These are phyloP conservation scores for Candida sanyiensis DNA, from an alignment of 805 yeast species.

Conservation along the genomic window DNA sequence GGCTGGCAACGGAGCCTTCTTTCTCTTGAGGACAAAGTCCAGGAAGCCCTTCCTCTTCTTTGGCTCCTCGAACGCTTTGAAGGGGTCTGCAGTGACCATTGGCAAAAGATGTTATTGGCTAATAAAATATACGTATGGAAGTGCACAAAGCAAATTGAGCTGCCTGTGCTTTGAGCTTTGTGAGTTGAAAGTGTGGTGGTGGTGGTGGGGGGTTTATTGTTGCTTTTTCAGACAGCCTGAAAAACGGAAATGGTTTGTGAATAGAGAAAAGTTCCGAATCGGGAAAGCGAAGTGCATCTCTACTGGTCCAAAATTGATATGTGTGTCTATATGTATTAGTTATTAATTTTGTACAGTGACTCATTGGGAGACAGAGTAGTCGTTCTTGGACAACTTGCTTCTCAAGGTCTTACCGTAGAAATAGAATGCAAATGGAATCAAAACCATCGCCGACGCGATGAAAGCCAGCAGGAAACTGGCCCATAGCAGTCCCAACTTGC, in stretches of 20 bases:
- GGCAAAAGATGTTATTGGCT: not conserved
- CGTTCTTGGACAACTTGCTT: conserved; percentile 59
- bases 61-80: not conserved
- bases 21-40: conserved; percentile 8
- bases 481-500: conserved; percentile 69
- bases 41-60: conserved; percentile 9
- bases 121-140: not conserved
- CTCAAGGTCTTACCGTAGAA: conserved; percentile 60
- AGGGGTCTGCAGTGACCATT: not conserved
- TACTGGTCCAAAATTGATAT: not conserved
- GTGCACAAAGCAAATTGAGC: too few species aligned
- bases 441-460: conserved; percentile 69
- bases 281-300: not conserved
- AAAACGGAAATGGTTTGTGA: too few species aligned
- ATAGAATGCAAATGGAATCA: conserved; percentile 67
- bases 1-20: conserved; percentile 7
- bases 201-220: too few species aligned
- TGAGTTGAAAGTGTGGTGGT: too few species aligned
- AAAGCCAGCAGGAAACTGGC: conserved; percentile 76
- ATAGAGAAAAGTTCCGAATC: not conserved
- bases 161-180: too few species aligned
- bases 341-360: not conserved
- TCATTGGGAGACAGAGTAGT: conserved; percentile 36
- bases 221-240: too few species aligned
- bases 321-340: conserved; percentile 1